These are phyloP conservation scores for Clonostachys sp. DNA, from an alignment of 2,329 filamentous ascomycete species.

Conservation along the genomic window DNA sequence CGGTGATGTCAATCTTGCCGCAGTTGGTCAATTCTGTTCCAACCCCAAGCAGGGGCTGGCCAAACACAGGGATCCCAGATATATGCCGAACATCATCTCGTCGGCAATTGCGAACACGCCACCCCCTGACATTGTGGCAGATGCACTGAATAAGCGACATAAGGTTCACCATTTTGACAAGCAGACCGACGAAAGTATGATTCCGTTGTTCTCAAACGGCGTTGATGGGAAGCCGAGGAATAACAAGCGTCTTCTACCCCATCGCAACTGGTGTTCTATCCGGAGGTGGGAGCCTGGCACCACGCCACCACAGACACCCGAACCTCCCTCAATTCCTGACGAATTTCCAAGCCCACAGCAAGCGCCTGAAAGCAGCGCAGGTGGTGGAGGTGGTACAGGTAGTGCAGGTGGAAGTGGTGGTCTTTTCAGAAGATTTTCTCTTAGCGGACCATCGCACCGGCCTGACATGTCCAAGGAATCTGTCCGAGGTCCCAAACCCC, in stretches of 20 bases:
- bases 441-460: slow-evolving; percentile 25
- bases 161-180: slow-evolving; percentile 69
- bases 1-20: slow-evolving; percentile 90
- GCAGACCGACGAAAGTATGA: slow-evolving; percentile 91
- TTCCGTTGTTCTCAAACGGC: slow-evolving; percentile 84
- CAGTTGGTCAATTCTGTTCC: slow-evolving; percentile 91
- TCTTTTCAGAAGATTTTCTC: slow-evolving; percentile 40
- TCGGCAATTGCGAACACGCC: slow-evolving; percentile 93
- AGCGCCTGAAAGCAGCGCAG: slow-evolving; percentile 10
- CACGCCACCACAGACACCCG: slow-evolving; percentile 69
- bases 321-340: slow-evolving; percentile 41
- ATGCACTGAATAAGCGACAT: slow-evolving; percentile 90
- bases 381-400: slow-evolving; percentile 16
- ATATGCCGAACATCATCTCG: slow-evolving; percentile 94
- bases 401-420: not conserved
- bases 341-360: slow-evolving; percentile 30
- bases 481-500: slow-evolving; percentile 39
- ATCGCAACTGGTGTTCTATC: slow-evolving; percentile 95
- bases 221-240: slow-evolving; percentile 87
- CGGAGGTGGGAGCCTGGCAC: slow-evolving; percentile 74
- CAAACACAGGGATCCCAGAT: slow-evolving; percentile 89
- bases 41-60: slow-evolving; percentile 74
- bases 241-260: slow-evolving; percentile 83
- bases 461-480: slow-evolving; percentile 30
- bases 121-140: slow-evolving; percentile 80